These are phyloP conservation scores for Diplocarpon rosae DNA, from an alignment of 2,329 filamentous ascomycete species.

Conservation along the genomic window DNA sequence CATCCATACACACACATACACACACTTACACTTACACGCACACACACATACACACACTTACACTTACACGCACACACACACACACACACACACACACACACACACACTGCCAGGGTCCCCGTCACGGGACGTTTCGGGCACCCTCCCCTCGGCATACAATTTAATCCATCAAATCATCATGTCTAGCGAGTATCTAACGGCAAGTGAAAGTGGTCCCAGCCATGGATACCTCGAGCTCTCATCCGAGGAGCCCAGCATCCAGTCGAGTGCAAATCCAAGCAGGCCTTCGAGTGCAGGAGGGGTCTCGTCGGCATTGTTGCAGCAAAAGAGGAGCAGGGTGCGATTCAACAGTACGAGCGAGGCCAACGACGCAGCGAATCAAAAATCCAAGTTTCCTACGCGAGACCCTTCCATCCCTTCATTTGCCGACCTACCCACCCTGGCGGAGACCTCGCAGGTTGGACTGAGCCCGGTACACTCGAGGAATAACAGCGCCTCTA, in stretches of 20 bases:
- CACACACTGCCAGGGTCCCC: no score
- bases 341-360: constrained; percentile 27
- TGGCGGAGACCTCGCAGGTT: constrained; percentile 12
- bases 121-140: no score
- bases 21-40: no score
- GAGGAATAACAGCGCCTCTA: constrained; percentile 18
- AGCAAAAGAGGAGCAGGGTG: constrained; percentile 20
- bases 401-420: constrained; percentile 16
- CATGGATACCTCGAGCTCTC: constrained; percentile 14
- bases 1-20: no score
- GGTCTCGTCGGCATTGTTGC: background rate
- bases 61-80: no score
- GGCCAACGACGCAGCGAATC: constrained; percentile 23
- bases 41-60: no score
- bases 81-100: no score
- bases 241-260: constrained; percentile 11
- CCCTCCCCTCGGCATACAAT: no score
- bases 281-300: constrained; percentile 19
- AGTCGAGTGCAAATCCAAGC: constrained; percentile 18
- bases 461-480: constrained; percentile 20
- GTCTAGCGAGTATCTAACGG: constrained; percentile 17
- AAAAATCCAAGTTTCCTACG: constrained; percentile 18
- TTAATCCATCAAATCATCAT: no score
- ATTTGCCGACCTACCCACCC: constrained; percentile 1
- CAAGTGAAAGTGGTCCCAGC: constrained; percentile 11